phyloP scores from a whole-genome alignment of 2,329 filamentous ascomycete species.

The Mycosphaerelloides madeirae region DNA sequence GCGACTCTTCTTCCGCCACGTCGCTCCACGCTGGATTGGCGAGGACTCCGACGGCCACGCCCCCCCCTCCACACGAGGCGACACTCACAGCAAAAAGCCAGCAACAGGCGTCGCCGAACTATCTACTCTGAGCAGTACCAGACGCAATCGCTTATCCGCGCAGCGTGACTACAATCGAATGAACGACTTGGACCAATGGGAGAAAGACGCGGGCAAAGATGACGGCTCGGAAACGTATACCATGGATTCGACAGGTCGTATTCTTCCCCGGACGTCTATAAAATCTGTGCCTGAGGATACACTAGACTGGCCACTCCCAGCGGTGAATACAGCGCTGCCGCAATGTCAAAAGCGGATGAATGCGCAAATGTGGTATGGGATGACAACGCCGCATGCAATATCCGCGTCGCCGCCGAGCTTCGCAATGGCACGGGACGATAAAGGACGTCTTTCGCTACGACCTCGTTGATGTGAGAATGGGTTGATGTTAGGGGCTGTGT shows the following conservation, averaged over 20 bases:
- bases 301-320: too few species aligned
- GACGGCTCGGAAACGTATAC: slow-evolving; percentile 13
- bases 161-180: slow-evolving; percentile 8
- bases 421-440: slow-evolving; percentile 3
- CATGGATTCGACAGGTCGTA: slow-evolving; percentile 6
- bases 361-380: slow-evolving; percentile 1
- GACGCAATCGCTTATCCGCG: slow-evolving; percentile 1
- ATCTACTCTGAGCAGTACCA: slow-evolving; percentile 9
- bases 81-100: too few species aligned
- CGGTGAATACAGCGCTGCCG: too few species aligned
- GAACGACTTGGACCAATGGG: slow-evolving; percentile 9
- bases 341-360: neutral
- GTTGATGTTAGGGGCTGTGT: too few species aligned
- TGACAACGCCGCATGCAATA: neutral
- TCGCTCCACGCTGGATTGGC: slow-evolving; percentile 14
- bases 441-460: slow-evolving; percentile 4
- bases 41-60: slow-evolving; percentile 6
- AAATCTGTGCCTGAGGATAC: neutral
- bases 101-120: slow-evolving; percentile 11
- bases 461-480: too few species aligned
- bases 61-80: neutral
- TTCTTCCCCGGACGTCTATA: slow-evolving; percentile 1
- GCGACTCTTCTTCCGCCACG: slow-evolving; percentile 16
- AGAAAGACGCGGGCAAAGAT: slow-evolving; percentile 8
- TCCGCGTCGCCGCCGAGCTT: neutral